These are phyloP conservation scores for Ceratobasidium sp. DNA, from an alignment of 1,284 basidiomycete genomes.

Conservation along the genomic window DNA sequence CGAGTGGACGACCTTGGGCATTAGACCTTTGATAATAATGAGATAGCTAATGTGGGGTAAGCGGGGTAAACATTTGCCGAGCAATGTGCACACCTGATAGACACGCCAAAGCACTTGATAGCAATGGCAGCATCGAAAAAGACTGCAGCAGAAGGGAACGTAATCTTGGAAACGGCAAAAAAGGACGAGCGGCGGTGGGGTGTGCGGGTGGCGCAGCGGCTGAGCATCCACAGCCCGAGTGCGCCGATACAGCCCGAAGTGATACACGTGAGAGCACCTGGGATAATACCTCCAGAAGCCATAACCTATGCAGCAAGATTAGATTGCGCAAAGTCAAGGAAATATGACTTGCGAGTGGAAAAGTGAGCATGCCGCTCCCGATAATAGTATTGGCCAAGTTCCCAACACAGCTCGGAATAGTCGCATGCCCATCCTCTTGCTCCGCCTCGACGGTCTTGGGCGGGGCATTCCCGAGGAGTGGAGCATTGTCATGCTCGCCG, in stretches of 20 bases:
- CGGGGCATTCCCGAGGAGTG: background rate
- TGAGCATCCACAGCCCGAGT: slow-evolving; percentile 91
- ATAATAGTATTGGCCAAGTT: slow-evolving; percentile 89
- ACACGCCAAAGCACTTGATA: slow-evolving; percentile 96
- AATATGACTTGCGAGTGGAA: slow-evolving; percentile 66
- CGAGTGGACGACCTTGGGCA: slow-evolving; percentile 91
- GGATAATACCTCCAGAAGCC: slow-evolving; percentile 84
- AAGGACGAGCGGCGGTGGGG: slow-evolving; percentile 80
- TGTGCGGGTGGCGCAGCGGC: slow-evolving; percentile 82
- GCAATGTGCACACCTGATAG: slow-evolving; percentile 72
- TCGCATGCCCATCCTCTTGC: slow-evolving; percentile 67
- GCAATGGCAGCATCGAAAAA: slow-evolving; percentile 95
- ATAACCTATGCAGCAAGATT: slow-evolving; percentile 65
- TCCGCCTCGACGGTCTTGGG: slow-evolving; percentile 23
- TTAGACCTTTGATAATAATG: slow-evolving; percentile 92
- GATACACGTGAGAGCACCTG: slow-evolving; percentile 87
- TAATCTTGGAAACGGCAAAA: slow-evolving; percentile 83
- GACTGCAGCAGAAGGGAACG: slow-evolving; percentile 82
- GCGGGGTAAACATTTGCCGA: background rate
- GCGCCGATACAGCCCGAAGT: slow-evolving; percentile 82
- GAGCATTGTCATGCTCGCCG: slow-evolving; percentile 21
- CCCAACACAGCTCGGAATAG: slow-evolving; percentile 68
- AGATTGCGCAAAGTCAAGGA: background rate
- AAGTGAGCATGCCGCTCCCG: slow-evolving; percentile 87
- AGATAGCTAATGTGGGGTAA: slow-evolving; percentile 66